These are phyloP conservation scores for Xylariales sp. DNA, from an alignment of 2,329 filamentous ascomycete species.

Conservation along the genomic window DNA sequence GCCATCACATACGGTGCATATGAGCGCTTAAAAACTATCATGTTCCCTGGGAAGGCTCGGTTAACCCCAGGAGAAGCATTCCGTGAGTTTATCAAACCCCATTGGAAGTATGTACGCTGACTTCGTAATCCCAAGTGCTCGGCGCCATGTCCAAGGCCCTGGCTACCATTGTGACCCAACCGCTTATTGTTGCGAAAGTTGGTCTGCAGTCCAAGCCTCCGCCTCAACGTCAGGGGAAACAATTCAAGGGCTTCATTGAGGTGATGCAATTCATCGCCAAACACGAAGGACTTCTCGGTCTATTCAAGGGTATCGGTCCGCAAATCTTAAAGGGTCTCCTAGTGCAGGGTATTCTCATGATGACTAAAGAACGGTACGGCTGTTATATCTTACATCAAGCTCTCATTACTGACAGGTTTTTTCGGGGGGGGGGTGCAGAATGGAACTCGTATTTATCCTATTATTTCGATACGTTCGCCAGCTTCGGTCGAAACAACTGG, in stretches of 20 bases:
- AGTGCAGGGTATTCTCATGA: conserved; percentile 97
- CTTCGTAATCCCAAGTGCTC: conserved; percentile 68
- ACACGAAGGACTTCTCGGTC: conserved; percentile 82
- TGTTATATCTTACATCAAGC: background rate
- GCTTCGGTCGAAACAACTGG: conserved; percentile 75
- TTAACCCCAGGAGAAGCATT: conserved; percentile 91
- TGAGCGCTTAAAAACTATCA: conserved; percentile 80
- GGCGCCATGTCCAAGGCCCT: conserved; percentile 93
- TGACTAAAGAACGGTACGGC: conserved; percentile 92
- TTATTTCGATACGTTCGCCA: conserved; percentile 84
- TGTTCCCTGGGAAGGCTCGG: conserved; percentile 82
- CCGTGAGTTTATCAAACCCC: conserved; percentile 66
- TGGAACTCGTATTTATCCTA: conserved; percentile 88
- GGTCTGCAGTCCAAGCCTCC: conserved; percentile 94
- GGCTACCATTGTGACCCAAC: conserved; percentile 92
- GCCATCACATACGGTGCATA: conserved; percentile 95
- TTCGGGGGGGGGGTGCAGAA: conserved; percentile 59
- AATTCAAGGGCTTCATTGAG: conserved; percentile 92
- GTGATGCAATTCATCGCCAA: conserved; percentile 95
- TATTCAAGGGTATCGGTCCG: conserved; percentile 97
- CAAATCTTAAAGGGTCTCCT: conserved; percentile 93
- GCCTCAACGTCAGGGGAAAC: conserved; percentile 83
- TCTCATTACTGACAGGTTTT: conserved; percentile 34
- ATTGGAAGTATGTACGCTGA: conserved; percentile 31
- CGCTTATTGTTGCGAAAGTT: conserved; percentile 97